Percentiles rank a stretch among this genome's conserved stretches.
Conservation (phyloP, 768 basidiomycete genomes). For the Trichaptum fuscoviolaceum region DNA sequence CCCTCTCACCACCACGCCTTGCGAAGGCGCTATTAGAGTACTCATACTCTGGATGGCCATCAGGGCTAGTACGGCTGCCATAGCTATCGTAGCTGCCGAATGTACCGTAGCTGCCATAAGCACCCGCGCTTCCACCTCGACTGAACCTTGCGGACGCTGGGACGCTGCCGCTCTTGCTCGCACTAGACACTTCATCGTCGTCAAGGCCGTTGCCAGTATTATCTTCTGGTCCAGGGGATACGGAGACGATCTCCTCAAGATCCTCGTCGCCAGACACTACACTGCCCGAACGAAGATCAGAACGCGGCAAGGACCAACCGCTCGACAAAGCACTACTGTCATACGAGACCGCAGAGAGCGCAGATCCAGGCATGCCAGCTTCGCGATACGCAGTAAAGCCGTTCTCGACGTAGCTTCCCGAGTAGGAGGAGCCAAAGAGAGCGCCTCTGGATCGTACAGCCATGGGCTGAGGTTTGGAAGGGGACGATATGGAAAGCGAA, state of each 20-base stretch:
- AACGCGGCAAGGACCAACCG: constrained; percentile 52
- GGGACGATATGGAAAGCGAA: neutral
- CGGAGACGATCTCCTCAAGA: constrained; percentile 23
- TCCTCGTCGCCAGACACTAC: constrained; percentile 33
- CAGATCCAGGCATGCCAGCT: constrained; percentile 16
- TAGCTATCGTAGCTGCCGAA: constrained; percentile 9
- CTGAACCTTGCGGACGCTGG: constrained; percentile 11
- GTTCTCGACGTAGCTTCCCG: constrained; percentile 20
- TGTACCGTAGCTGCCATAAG: constrained; percentile 12
- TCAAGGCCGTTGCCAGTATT: constrained; percentile 21
- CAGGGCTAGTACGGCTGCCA: constrained; percentile 21
- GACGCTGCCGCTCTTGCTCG: neutral
- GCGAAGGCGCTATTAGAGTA: neutral
- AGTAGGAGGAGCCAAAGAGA: constrained; percentile 27
- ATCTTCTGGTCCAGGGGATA: constrained; percentile 33
- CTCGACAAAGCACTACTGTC: constrained; percentile 24
- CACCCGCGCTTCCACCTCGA: constrained; percentile 17
- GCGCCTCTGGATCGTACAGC: constrained; percentile 32
- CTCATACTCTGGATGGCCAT: constrained; percentile 18
- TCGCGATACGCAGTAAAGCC: constrained; percentile 5
- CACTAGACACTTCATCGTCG: constrained; percentile 18
- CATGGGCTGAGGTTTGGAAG: constrained; percentile 20
- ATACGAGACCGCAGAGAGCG: constrained; percentile 17
- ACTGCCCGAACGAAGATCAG: constrained; percentile 34
- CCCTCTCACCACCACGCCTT: neutral